Evolutionary conservation across 2,329 filamentous ascomycete species (phyloP), one percentile per base, ranked within the genome.

Genomic region (Thelonectria rubi): DNA sequence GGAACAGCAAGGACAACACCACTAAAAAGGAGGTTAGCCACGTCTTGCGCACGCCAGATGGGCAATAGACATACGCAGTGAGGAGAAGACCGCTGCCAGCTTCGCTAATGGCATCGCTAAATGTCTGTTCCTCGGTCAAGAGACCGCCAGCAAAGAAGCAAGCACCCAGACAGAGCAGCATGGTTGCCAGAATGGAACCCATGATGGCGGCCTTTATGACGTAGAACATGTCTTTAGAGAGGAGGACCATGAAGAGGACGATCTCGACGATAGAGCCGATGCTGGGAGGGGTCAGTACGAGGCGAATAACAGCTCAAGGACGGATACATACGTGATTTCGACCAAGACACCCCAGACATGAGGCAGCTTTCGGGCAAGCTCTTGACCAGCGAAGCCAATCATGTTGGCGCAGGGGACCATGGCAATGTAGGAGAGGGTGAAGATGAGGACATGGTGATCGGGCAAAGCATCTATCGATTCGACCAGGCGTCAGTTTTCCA

Each of bases 141-240:
- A 94, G 66, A 9, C 93, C 92, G 42, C 91, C 91, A 20, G 88
- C 84, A 63, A 94, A 87, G 80, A 97, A 96, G 74, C 92, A 95
- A 54, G 89, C 72, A 0, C 93, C 93, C 24, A 96, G 78, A 68
- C 92, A 96, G 1, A 96, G 81, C 46, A 96, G 78, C 78, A 95
- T 85, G 32, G 93, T 96, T 12, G 93, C 92, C 34, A 97, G 76
- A 46, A 96, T 91, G 0, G 91, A 94, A 37, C 93, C 92, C 0
- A 96, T 79, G 57, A 96, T 94, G 24, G 93, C 92, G 55, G 91
- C 91, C 72, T 92, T 87, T 69, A 96, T 92, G 68, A 95, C 91
- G n/a, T 84, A 82, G 62, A 90, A 88, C 74, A 80, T 76, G 53
- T 81, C 67, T 2, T 80, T 76, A 11, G 74, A 75, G 5, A 95